Base-by-base conservation (phyloP, 768 basidiomycete species). In the Pulveroboletus frians region DNA sequence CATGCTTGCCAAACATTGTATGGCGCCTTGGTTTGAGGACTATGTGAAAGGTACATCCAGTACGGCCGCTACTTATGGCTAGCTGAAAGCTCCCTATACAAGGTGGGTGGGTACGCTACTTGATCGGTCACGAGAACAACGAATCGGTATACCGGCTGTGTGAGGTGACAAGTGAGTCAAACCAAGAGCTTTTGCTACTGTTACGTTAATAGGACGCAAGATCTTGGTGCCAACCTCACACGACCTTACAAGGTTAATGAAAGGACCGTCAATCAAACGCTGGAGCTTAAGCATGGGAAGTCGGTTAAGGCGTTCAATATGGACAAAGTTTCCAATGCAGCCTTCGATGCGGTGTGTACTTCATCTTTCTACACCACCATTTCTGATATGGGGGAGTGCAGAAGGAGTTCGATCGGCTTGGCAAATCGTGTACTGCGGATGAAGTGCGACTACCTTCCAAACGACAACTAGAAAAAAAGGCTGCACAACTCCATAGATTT, bases 41-140 rank as follows among this genome's bases (percentile, higher is more conserved):
- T 86, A 83, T 65, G 77, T 88, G 29, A 81, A 81, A 66, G 86
- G 94, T 84, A 55, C 52, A 76, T 52, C 13, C 3, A 34, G 40
- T 35, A n/a, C 31, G 27, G 15, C 35, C 2, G 8, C 8, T 23
- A 23, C 43, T n/a, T 43, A 4, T 42, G 20, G 39, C 53, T 6
- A 34, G 43, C 49, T 54, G 32, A 55, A 54, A 43, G 41, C 14
- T 39, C 18, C 29, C 27, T 6, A 17, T 37, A 10, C 38, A 55
- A 92, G 93, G 85, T 39, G 80, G 81, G 21, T 98, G 84, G 81
- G 92, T 98, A 9, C 80, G 94, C 34, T 87, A 88, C 61, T 72
- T 88, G 34, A 83, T 94, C 54, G 90, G 88, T 1, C 56, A 71
- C 2, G 84, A 89, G 43, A 64, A 69, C 9, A 73, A 76, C 6